Evolutionary conservation across 1,139 yeast genomes (phyloP), one percentile per base, ranked within the genome.

Genomic region (Yamadazyma epiphylla): DNA sequence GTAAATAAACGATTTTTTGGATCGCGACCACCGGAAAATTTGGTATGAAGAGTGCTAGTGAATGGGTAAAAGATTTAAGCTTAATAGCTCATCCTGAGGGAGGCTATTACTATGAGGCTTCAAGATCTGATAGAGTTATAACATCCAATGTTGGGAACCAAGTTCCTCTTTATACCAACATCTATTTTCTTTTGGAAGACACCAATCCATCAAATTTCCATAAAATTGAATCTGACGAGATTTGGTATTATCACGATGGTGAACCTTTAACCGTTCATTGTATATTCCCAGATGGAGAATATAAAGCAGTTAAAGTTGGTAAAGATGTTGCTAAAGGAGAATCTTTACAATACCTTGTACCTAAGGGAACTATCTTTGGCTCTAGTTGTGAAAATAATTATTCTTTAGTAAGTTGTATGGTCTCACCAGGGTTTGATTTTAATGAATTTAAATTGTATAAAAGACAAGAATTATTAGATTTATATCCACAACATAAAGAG

Each of bases 191-290:
- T 11, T 37, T 47, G 15, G 42, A 45, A 27, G 39, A 41, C 13
- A 27, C 31, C 5, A 46, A 46, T 24, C 43, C 47, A n/a, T 47
- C 51, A 3, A 39, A 46, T 24, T 47, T 47, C 34, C 51, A 47
- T 30, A 31, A 41, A 26, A 33, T 47, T 23, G 28, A 35, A 3
- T 47, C 51, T 3, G 47, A 46, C 32, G 51, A 47, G 30, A 38
- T 47, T 13, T 47, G 51, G 51, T 47, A 45, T 29, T 47, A 31
- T 28, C 51, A 47, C 24, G 45, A 41, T 12, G 51, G 51, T 3
- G 22, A 38, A 8, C 39, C 49, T 8, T 42, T 47, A 16, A 46
- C 50, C 0, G 49, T 47, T 5, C 51, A 47, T 30, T 36, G 42
- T 14, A 46, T 47, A 5, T 33, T 35, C 23, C 40, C 43, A 1